These are phyloP conservation scores for Eucalyptus virginea DNA, from an alignment of 345 rosid genomes.

Conservation along the genomic window DNA sequence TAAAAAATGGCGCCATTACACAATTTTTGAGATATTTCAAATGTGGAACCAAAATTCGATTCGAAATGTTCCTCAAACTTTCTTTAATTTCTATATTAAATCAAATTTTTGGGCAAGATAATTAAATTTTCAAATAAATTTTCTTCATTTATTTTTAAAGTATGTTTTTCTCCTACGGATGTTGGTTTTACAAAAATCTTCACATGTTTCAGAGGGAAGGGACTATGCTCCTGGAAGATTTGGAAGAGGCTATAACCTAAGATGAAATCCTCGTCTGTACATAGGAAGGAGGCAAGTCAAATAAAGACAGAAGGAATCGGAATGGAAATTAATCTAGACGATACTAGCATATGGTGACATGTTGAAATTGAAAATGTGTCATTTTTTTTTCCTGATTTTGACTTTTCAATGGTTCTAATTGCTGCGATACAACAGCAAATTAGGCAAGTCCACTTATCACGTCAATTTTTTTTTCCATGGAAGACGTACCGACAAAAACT, in stretches of 20 bases:
- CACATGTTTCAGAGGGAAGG: neutral
- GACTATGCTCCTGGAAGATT: neutral
- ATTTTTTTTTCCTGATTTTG: neutral
- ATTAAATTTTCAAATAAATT: neutral
- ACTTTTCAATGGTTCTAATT: neutral
- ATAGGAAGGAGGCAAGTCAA: neutral
- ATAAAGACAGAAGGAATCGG: neutral
- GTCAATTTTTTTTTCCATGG: neutral
- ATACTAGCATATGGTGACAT: neutral
- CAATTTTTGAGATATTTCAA: neutral
- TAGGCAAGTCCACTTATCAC: neutral
- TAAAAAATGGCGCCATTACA: neutral
- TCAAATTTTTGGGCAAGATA: neutral
- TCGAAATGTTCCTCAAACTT: neutral
- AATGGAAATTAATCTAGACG: neutral
- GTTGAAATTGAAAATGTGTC: neutral
- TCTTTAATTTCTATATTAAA: neutral
- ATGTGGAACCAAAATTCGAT: neutral
- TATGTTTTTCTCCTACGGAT: neutral
- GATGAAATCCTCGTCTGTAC: neutral
- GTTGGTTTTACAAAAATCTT: too few species aligned
- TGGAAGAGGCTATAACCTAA: too few species aligned
- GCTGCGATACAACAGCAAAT: neutral
- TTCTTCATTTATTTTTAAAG: neutral
- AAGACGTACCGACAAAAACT: neutral